Conservation (phyloP, 2,329 filamentous ascomycete species). For the Ophiostoma himal-ulmi region DNA sequence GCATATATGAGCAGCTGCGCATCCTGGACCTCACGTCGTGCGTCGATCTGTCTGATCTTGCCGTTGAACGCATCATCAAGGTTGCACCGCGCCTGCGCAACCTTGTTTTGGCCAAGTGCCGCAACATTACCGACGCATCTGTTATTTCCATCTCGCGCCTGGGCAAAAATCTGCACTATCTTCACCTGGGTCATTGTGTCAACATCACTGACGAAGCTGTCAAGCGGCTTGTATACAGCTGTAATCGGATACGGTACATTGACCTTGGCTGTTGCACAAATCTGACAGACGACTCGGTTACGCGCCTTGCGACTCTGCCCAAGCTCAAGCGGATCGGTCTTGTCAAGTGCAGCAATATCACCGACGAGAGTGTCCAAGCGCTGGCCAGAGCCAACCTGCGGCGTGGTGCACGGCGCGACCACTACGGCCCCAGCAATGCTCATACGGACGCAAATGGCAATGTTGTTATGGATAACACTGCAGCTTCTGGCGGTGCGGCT, state of each 20-base stretch:
- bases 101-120: constrained; percentile 88
- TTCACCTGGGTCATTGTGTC: constrained; percentile 89
- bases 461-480: not conserved
- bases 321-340: constrained; percentile 92
- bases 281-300: constrained; percentile 85
- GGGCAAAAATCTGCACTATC: constrained; percentile 93
- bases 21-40: constrained; percentile 94
- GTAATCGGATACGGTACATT: constrained; percentile 94
- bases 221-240: constrained; percentile 72
- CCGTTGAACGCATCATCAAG: constrained; percentile 80
- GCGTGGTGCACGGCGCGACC: constrained; percentile 44
- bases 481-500: constrained; percentile 28
- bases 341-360: constrained; percentile 88
- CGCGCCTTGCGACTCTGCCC: constrained; percentile 74
- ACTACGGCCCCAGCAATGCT: constrained; percentile 41
- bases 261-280: constrained; percentile 91
- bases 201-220: constrained; percentile 88
- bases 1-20: constrained; percentile 76
- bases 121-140: constrained; percentile 81
- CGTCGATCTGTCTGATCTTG: constrained; percentile 72
- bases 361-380: constrained; percentile 80
- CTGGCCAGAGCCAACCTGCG: constrained; percentile 65
- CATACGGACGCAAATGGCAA: constrained; percentile 37
- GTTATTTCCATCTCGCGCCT: constrained; percentile 82
- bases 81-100: constrained; percentile 85